These are phyloP conservation scores for Cruciata laevipes DNA, from an alignment of 257 asterid species.

Conservation along the genomic window DNA sequence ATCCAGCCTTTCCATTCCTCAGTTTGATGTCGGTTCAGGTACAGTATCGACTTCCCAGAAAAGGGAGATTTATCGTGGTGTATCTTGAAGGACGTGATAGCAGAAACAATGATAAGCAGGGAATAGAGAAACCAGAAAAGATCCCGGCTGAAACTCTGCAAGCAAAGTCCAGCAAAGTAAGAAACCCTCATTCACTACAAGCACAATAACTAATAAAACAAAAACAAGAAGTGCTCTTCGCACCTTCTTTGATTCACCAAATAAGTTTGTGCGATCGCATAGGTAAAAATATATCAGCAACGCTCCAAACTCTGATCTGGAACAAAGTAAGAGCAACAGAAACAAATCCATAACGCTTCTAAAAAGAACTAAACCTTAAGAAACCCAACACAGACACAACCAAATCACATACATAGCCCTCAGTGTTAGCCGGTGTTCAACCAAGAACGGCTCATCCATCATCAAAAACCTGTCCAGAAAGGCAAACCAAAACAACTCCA, in stretches of 20 bases:
- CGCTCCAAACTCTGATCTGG: constrained; percentile 89
- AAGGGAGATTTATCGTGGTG: constrained; percentile 80
- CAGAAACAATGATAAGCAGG: constrained; percentile 78
- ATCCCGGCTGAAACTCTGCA: constrained; percentile 94
- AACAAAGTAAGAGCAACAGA: constrained; percentile 18
- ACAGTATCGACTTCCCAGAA: constrained; percentile 75
- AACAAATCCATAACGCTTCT: constrained; percentile 2
- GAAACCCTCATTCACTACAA: not conserved
- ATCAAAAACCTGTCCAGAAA: constrained; percentile 27
- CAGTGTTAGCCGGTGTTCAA: constrained; percentile 36
- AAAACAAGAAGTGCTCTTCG: constrained; percentile 13
- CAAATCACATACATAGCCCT: constrained; percentile 34
- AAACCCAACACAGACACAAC: constrained; percentile 1
- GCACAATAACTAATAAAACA: constrained; percentile 18
- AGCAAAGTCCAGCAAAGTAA: constrained; percentile 15
- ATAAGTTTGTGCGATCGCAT: constrained; percentile 77
- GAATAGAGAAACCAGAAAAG: constrained; percentile 65
- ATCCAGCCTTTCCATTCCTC: constrained; percentile 98
- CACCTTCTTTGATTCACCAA: constrained; percentile 88
- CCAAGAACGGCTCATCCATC: constrained; percentile 48
- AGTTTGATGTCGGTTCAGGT: constrained; percentile 91
- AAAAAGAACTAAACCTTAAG: not conserved
- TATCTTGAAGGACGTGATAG: constrained; percentile 81
- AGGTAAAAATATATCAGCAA: constrained; percentile 72
- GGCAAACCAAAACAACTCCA: constrained; percentile 36